Base-by-base conservation (phyloP, 1,284 basidiomycete genomes). In the Mycena citricolor region DNA sequence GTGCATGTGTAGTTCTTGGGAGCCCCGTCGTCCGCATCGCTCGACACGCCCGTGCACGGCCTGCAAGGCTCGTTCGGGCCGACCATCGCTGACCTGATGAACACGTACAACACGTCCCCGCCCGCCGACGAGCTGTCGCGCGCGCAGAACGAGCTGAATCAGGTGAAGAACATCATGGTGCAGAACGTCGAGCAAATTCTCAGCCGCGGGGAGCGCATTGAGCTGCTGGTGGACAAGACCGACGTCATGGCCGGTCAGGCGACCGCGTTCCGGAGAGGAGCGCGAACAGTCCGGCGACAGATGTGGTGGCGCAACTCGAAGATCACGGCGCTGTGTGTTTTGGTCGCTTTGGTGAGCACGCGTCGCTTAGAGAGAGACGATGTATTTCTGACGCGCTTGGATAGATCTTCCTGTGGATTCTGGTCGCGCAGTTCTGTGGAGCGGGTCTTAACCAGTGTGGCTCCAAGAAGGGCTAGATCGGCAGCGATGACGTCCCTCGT, bases 261-360 rank as follows among this genome's bases (percentile, higher is more conserved):
- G 6, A 90, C 91, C n/a, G 93, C 93, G 2, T 99, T 99, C 70
- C 42, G 26, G 34, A 76, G 95, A 39, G 90, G 95, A 3, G 94
- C 94, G 5, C 78, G 93, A 28, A 83, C 77, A 2, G 83, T 94
- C 12, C 73, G 95, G 33, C 75, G 94, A 51, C 85, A 94, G 63
- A 95, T 97, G 88, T 98, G 95, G 91, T 99, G 94, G 94, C 86
- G 83, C 67, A 95, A 92, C 61, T 83, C 74, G 52, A 85, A 88
- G 65, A 81, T 93, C 36, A 61, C 90, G 56, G 80, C 71, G 2
- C 66, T 97, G 29, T 79, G 79, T 32, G 72, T 83, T 8, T 65
- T 94, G 34, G 88, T 94, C 28, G 83, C 68, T 7, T 54, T 95
- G 58, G 88, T 92, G 62, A 70, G 86, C 77, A 8, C 5, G 31